These are phyloP conservation scores for Craterostigma plantagineum DNA, from an alignment of 257 asterid genomes.

Conservation along the genomic window DNA sequence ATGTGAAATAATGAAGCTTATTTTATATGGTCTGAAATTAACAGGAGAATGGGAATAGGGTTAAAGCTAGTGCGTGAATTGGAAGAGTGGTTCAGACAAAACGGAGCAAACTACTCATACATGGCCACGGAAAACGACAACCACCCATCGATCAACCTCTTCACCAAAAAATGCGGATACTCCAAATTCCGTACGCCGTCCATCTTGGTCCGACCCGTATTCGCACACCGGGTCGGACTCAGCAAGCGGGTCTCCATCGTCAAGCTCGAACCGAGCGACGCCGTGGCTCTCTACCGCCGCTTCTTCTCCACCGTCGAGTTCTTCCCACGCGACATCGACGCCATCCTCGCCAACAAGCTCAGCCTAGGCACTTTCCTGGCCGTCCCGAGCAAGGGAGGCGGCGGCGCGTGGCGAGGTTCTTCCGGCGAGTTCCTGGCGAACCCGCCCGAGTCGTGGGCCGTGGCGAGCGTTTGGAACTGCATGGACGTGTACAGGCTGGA, in stretches of 20 bases:
- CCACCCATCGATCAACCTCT: background rate
- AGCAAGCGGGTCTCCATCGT: background rate
- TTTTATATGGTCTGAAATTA: too few species aligned
- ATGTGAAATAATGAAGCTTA: too few species aligned
- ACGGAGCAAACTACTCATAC: slow-evolving; percentile 1
- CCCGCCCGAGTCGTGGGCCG: slow-evolving; percentile 48
- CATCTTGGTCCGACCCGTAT: slow-evolving; percentile 1
- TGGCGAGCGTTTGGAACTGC: slow-evolving; percentile 49
- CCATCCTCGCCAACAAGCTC: slow-evolving; percentile 1
- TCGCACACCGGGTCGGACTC: background rate
- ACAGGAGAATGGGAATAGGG: slow-evolving; percentile 4
- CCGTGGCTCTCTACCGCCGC: background rate
- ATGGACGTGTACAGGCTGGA: slow-evolving; percentile 41
- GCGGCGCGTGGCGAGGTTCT: slow-evolving; percentile 31
- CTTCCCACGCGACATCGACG: slow-evolving; percentile 3
- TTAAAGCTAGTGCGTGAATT: background rate
- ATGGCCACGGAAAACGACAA: slow-evolving; percentile 4
- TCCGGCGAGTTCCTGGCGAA: slow-evolving; percentile 14
- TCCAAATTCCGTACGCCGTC: background rate
- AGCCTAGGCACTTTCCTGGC: slow-evolving; percentile 3
- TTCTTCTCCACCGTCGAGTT: background rate
- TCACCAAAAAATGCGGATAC: slow-evolving; percentile 4
- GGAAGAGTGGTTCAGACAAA: background rate
- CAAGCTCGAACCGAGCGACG: background rate
- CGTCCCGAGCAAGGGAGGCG: slow-evolving; percentile 7